Evolutionary conservation across 768 basidiomycete species (phyloP), one percentile per base, ranked within the genome.

Genomic region (Galerina sulciceps): DNA sequence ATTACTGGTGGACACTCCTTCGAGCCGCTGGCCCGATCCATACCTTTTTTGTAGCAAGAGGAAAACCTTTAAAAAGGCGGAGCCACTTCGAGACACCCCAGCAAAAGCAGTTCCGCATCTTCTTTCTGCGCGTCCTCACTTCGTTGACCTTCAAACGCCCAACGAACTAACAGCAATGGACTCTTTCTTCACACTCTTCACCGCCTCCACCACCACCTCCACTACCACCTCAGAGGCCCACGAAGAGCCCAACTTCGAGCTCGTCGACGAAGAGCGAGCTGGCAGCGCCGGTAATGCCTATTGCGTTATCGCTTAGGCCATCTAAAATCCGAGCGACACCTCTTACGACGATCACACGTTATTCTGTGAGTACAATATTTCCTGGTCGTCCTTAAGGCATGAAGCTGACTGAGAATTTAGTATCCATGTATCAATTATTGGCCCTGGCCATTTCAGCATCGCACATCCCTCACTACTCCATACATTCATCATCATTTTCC

Each of bases 131-230:
- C 49, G 9, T 18, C 49, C 20, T 38, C 26, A 23, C 37, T 26
- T 22, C 37, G 13, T 18, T 38, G 20, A 36, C 15, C 36, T 36
- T 22, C 20, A 8, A 31, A 51, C 37, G 38, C 20, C 10, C 17
- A 50, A 31, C 26, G 26, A 31, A 31, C 26, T 20, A 37, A 51
- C 18, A 51, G 37, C 40, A 53, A 58, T 58, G 57, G 57, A 58
- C 22, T 44, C 57, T 38, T 58, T 58, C 57, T 53, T 53, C 52
- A 36, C 52, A 1, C 52, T 53, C 41, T 53, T 53, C 42, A 52
- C 57, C 31, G 35, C 40, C 50, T 45, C 42, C 36, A 18, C 50
- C 17, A 14, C 40, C 11, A 38, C 51, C 13, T 11, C 44, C 20
- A 23, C 57, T 15, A 9, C 44, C 36, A 35, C 49, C 34, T 53